Base-by-base conservation (phyloP, 2,329 filamentous ascomycete genomes). In the Furcasterigmium sp. region DNA sequence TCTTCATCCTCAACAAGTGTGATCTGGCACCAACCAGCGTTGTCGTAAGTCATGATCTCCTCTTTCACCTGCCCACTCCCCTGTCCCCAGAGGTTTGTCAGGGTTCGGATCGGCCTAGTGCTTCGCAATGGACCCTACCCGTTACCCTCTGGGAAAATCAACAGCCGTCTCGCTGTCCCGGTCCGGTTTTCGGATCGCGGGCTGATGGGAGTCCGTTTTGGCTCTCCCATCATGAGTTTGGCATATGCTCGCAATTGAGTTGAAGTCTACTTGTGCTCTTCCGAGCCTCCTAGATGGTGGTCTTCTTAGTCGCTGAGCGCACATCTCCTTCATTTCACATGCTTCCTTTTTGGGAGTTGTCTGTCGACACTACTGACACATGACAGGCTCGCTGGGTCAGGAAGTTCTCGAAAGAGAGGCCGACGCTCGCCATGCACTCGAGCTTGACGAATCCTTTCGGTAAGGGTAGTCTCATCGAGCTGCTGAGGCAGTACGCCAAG, bases 101-200 rank as follows among this genome's bases (percentile, higher is more conserved):
- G 93, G 91, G 32, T 35, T 35, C 11, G 32, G 32, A 35, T 15
- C 32, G 15, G 32, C 32, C 32, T 35, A n/a, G 32, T 35, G 32
- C 32, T 62, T 66, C 41, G 18, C 75, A 64, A 82, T 93, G 87
- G 85, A 84, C 83, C 80, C 74, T 69, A 78, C 88, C 91, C 94
- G 93, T 98, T 98, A 98, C 87, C 89, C 85, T 85, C 82, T 88
- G 96, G 93, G 93, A 84, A 97, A 80, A 98, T 83, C 66, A 74
- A 96, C 62, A 59, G 64, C 75, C 75, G 71, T 76, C 82, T 85
- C 84, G 80, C 76, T 74, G 72, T 74, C 65, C 71, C 69, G 72
- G 75, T 76, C 69, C 78, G 32, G 32, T 35, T 35, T 35, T 80
- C 72, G 80, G 79, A 75, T 69, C 65, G 67, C 75, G 80, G 32